Percentiles rank a stretch among this genome's conserved stretches.
These are phyloP conservation scores for Candolleomyces aberdarensis DNA, from an alignment of 768 basidiomycete genomes.

Conservation along the genomic window DNA sequence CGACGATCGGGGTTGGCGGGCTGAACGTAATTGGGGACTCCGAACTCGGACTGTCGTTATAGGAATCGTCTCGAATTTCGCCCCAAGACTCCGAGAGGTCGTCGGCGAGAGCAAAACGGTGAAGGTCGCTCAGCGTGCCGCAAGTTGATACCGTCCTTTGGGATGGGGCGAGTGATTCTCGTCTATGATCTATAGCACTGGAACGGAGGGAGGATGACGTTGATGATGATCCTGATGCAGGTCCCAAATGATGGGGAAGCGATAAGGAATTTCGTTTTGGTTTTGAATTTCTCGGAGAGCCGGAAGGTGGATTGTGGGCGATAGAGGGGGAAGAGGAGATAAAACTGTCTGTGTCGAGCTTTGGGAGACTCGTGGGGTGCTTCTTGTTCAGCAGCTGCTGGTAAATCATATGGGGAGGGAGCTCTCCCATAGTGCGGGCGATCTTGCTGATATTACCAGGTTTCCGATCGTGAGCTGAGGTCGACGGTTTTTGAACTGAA, in stretches of 20 bases:
- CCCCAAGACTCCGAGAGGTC: conserved; percentile 2
- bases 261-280: background rate
- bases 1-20: background rate
- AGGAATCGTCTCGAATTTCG: background rate
- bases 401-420: background rate
- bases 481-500: background rate
- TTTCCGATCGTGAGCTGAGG: background rate
- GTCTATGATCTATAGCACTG: background rate
- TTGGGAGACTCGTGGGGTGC: background rate
- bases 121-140: background rate
- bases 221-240: background rate
- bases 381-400: background rate
- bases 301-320: background rate
- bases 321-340: background rate
- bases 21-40: conserved; percentile 1
- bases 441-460: background rate
- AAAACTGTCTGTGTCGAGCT: background rate
- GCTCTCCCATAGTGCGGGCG: background rate
- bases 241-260: background rate
- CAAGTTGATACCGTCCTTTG: background rate
- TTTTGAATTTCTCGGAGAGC: background rate
- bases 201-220: background rate
- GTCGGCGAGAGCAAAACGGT: background rate
- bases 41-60: background rate
- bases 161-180: background rate